phyloP scores from a whole-genome alignment of 106 monocot species.

The Dioscorea dumetorum region DNA sequence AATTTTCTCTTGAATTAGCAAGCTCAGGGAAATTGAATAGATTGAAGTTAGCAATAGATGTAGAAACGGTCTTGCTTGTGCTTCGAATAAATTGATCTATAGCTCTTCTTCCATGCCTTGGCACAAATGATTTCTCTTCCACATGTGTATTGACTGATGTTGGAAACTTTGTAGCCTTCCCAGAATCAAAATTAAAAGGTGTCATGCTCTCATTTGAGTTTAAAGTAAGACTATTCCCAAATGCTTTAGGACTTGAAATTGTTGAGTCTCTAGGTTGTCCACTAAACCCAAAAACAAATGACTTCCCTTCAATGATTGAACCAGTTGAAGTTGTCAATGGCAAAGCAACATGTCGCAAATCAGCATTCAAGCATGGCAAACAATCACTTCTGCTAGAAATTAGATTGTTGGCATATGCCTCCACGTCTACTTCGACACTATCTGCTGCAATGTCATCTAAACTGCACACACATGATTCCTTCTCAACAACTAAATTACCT shows the following conservation, averaged over 20 bases:
- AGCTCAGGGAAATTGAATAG: too few species aligned
- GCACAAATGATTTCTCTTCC: constrained; percentile 10
- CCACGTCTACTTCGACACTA: too few species aligned
- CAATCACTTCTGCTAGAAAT: too few species aligned
- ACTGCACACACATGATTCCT: too few species aligned
- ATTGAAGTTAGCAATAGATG: background rate
- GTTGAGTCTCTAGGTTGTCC: constrained; percentile 35
- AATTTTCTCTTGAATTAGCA: too few species aligned
- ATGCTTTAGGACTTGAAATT: background rate
- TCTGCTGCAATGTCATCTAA: too few species aligned
- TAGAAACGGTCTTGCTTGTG: background rate
- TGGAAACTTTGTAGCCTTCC: background rate
- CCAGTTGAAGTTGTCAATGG: background rate
- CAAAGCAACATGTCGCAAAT: background rate
- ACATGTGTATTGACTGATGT: constrained; percentile 1
- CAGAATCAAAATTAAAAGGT: too few species aligned
- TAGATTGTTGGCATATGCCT: too few species aligned
- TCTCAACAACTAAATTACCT: too few species aligned
- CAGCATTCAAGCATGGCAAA: too few species aligned
- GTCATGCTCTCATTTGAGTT: background rate
- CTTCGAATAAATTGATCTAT: constrained; percentile 13
- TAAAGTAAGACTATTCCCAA: background rate
- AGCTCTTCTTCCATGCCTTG: constrained; percentile 23
- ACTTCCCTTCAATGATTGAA: constrained; percentile 2
- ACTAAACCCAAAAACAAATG: constrained; percentile 9